Base-by-base conservation (phyloP, 805 yeast genomes). In the Spathaspora girioi region DNA sequence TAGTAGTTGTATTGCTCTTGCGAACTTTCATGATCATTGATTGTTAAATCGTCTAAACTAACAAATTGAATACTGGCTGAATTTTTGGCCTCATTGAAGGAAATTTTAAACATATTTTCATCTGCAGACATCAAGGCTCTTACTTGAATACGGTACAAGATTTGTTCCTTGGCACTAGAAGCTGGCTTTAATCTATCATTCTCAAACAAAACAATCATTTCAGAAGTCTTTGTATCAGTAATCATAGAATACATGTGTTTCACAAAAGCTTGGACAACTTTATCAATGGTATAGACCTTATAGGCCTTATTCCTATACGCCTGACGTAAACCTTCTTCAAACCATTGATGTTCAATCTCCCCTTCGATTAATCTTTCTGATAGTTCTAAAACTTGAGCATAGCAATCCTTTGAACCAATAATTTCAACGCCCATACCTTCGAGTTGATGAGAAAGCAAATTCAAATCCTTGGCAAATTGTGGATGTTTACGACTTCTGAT, bases 251-350 rank as follows among this genome's bases (percentile, higher is more conserved):
- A 97, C 67, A 91, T 82, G 66, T 94, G 97, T 67, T 94, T 94
- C 10, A 74, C 73, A 64, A 74, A 57, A 2, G 77, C 68, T 62
- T 90, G 96, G 18, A 91, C 81, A 23, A 92, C 96, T 70, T 92
- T 94, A 67, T 94, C 97, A 54, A 94, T 80, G 1, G 98, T 93
- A 72, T 91, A 93, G 51, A 94, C 71, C 66, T 90, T 90, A 74
- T 88, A 94, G 0, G 98, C 99, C 55, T 85, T 86, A 70, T 93
- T 94, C 62, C 94, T 82, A 73, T 88, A 94, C 0, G 96, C 97
- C 75, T 93, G 97, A 56, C 99, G 89, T 53, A 94, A 71, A 15
- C 96, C 81, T 68, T 94, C 99, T 72, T 94, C 99, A 67, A 88
- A 96, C 87, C 91, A 85, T 67, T 87, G 94, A 56, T 89, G 96